Percentiles rank a stretch among this genome's conserved stretches.
Evolutionary conservation across 2,329 filamentous ascomycete species (phyloP).

Genomic region (Pestalotiopsis sp.): DNA sequence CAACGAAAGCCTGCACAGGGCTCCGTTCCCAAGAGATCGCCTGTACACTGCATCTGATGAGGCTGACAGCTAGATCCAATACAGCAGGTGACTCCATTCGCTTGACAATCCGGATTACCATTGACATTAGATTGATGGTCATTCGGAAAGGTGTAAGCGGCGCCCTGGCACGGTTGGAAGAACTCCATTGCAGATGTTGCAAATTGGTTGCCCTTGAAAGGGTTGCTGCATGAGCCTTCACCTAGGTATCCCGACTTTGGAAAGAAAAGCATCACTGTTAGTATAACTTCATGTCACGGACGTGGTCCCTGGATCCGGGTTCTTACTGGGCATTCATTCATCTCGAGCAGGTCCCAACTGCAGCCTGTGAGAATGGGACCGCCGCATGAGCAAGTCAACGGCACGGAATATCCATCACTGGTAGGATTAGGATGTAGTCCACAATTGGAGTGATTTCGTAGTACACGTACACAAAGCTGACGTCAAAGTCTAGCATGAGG

Average conservation of each 20-base stretch:
- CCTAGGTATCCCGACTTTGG: not conserved
- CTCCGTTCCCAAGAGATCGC: not conserved
- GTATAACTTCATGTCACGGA: not conserved
- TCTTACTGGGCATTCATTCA: not conserved
- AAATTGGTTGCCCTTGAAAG: not conserved
- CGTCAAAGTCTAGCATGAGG: slow-evolving; percentile 1
- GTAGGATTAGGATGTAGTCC: not conserved
- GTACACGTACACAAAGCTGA: slow-evolving; percentile 6
- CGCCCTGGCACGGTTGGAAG: not conserved
- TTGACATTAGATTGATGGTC: slow-evolving; percentile 1
- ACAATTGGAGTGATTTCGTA: not conserved
- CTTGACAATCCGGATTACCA: not conserved
- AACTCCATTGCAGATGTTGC: not conserved
- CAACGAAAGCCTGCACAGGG: not conserved
- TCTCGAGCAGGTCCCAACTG: slow-evolving; percentile 1
- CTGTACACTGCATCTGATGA: not conserved
- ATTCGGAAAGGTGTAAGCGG: slow-evolving; percentile 2
- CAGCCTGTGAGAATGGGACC: slow-evolving; percentile 1
- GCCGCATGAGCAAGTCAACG: not conserved
- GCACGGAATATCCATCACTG: not conserved
- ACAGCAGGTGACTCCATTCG: not conserved
- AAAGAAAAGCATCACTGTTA: not conserved
- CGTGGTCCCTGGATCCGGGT: not conserved
- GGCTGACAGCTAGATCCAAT: not conserved
- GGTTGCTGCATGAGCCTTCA: not conserved